These are phyloP conservation scores for Vanrija pseudolonga DNA, from an alignment of 1,284 basidiomycete genomes.

Conservation along the genomic window DNA sequence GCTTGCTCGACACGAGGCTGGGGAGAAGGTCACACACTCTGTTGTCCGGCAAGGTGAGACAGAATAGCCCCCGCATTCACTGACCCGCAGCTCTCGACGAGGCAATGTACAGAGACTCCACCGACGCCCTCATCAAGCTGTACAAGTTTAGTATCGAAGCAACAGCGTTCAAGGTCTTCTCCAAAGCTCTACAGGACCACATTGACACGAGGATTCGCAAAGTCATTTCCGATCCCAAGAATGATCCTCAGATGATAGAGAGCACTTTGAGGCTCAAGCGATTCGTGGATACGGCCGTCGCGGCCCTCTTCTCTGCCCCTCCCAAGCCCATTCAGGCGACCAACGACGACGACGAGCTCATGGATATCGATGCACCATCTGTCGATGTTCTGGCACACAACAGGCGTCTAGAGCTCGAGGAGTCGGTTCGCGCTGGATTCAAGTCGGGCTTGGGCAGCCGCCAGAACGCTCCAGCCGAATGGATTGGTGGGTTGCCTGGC, in stretches of 20 bases:
- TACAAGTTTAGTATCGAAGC: constrained; percentile 64
- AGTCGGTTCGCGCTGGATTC: constrained; percentile 65
- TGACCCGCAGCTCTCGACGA: constrained; percentile 56
- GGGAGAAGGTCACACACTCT: constrained; percentile 16
- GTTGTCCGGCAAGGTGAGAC: constrained; percentile 27
- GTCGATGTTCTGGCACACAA: not conserved
- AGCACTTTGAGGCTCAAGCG: constrained; percentile 68
- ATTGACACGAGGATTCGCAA: constrained; percentile 41
- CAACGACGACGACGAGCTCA: not conserved
- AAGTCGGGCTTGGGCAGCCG: constrained; percentile 74
- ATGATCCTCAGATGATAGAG: constrained; percentile 64
- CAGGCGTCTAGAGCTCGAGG: constrained; percentile 30
- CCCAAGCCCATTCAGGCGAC: not conserved
- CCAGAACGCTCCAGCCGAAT: constrained; percentile 84
- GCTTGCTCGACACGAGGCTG: constrained; percentile 19
- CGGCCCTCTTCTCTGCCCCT: constrained; percentile 53
- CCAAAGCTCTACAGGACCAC: constrained; percentile 61
- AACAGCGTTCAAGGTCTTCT: constrained; percentile 57
- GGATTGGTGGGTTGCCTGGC: constrained; percentile 57
- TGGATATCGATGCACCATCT: not conserved
- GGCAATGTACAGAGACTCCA: constrained; percentile 58
- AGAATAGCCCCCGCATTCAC: constrained; percentile 57
- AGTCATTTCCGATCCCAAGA: constrained; percentile 56
- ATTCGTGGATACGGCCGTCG: constrained; percentile 58
- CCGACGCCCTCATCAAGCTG: constrained; percentile 57